These are phyloP conservation scores for Apiotrichum gamsii DNA, from an alignment of 1,284 basidiomycete genomes.

Conservation along the genomic window DNA sequence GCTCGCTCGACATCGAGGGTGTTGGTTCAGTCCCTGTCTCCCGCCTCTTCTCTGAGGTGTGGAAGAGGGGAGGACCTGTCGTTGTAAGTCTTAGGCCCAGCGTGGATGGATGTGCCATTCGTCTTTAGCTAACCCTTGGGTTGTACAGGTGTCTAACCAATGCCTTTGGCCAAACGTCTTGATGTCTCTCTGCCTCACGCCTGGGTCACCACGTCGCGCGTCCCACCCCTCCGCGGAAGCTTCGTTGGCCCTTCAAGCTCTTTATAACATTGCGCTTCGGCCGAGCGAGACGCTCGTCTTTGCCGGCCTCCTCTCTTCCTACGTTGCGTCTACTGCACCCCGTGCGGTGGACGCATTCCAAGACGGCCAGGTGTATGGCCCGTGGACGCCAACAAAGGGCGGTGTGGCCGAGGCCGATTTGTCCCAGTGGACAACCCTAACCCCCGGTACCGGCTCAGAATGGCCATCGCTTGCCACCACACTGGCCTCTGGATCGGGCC, in stretches of 20 bases:
- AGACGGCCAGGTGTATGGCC: slow-evolving; percentile 24
- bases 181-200: slow-evolving; percentile 27
- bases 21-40: slow-evolving; percentile 33
- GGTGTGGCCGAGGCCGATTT: slow-evolving; percentile 28
- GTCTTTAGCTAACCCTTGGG: too few species aligned
- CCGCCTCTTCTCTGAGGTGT: slow-evolving; percentile 35
- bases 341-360: slow-evolving; percentile 4
- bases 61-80: slow-evolving; percentile 40
- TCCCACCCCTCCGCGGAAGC: slow-evolving; percentile 18
- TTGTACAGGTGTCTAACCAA: slow-evolving; percentile 28
- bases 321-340: slow-evolving; percentile 9
- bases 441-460: slow-evolving; percentile 25
- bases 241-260: slow-evolving; percentile 30
- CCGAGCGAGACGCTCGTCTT: slow-evolving; percentile 39
- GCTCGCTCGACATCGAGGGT: slow-evolving; percentile 38
- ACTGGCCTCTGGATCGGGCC: slow-evolving; percentile 12
- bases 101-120: too few species aligned
- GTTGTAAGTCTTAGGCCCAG: slow-evolving; percentile 22
- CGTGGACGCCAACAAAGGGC: slow-evolving; percentile 32
- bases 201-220: neutral
- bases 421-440: slow-evolving; percentile 38
- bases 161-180: slow-evolving; percentile 38
- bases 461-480: slow-evolving; percentile 24
- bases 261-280: slow-evolving; percentile 38
- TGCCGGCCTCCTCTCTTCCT: slow-evolving; percentile 33